A percentile compares a stretch with the other conserved stretches of the same genome.
Evolutionary conservation across 768 basidiomycete species (phyloP).

Genomic region (Tremella fuciformis): DNA sequence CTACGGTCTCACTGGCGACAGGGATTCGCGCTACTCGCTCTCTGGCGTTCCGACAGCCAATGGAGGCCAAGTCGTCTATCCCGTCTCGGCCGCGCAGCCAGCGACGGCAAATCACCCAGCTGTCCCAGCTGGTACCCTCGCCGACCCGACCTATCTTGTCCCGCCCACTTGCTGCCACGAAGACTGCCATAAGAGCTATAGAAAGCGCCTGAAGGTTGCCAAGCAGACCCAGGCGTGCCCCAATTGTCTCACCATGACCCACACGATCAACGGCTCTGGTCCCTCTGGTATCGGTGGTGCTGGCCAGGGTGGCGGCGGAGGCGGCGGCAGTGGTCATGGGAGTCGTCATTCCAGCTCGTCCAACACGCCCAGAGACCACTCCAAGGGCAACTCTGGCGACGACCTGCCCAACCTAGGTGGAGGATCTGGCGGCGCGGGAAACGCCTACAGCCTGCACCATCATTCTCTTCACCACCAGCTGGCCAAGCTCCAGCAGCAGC

Average conservation of each 20-base stretch:
- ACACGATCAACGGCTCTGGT: constrained; percentile 13
- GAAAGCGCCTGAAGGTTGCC: constrained; percentile 53
- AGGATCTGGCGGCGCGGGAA: constrained; percentile 12
- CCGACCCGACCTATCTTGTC: constrained; percentile 52
- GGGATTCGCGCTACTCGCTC: constrained; percentile 19
- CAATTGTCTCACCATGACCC: constrained; percentile 42
- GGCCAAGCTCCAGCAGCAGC: constrained; percentile 41
- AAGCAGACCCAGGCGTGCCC: constrained; percentile 52
- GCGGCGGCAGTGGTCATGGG: constrained; percentile 35
- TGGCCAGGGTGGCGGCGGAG: constrained; percentile 22
- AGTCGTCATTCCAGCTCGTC: constrained; percentile 44
- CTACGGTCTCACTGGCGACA: constrained; percentile 45
- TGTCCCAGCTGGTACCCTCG: constrained; percentile 51
- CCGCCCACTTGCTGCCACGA: constrained; percentile 56
- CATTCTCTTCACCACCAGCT: constrained; percentile 40
- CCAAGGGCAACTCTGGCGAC: constrained; percentile 40
- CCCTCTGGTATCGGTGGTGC: constrained; percentile 15
- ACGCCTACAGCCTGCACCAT: constrained; percentile 30
- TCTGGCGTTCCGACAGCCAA: constrained; percentile 31
- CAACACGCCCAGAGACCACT: constrained; percentile 48
- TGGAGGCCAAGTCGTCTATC: constrained; percentile 47
- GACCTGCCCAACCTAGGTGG: constrained; percentile 44
- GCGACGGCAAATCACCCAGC: constrained; percentile 47
- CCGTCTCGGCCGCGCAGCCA: constrained; percentile 50
- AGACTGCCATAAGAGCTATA: constrained; percentile 56